These are phyloP conservation scores for Chaetomiaceae sp. DNA, from an alignment of 2,329 filamentous ascomycete genomes.

Conservation along the genomic window DNA sequence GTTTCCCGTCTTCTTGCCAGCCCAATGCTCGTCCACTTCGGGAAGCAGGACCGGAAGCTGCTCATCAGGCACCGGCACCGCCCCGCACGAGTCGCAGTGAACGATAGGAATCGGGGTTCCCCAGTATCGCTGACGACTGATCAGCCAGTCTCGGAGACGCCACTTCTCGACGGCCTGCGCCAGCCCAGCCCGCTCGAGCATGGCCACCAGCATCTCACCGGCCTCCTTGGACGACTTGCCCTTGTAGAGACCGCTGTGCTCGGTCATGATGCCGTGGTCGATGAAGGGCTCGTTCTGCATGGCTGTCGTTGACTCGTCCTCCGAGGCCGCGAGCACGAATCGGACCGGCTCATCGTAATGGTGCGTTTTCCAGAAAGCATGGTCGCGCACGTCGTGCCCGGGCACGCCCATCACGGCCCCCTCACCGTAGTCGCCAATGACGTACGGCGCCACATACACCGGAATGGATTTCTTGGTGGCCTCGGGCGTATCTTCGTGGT, in stretches of 20 bases:
- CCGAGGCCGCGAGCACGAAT: constrained; percentile 55
- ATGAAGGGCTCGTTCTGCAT: constrained; percentile 53
- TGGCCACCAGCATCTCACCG: constrained; percentile 54
- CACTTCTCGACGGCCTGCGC: constrained; percentile 66
- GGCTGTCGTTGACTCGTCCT: constrained; percentile 43
- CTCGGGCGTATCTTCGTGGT: constrained; percentile 47
- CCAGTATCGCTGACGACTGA: constrained; percentile 92
- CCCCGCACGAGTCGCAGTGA: constrained; percentile 71
- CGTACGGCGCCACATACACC: constrained; percentile 79
- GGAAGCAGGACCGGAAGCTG: constrained; percentile 76
- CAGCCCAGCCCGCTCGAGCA: constrained; percentile 51
- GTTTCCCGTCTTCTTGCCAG: constrained; percentile 67
- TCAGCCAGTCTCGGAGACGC: constrained; percentile 83
- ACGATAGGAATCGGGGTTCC: constrained; percentile 85
- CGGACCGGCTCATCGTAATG: constrained; percentile 55
- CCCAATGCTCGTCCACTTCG: constrained; percentile 62
- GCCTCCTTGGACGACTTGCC: constrained; percentile 61
- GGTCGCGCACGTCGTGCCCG: constrained; percentile 74
- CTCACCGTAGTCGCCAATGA: constrained; percentile 78
- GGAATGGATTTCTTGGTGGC: constrained; percentile 57
- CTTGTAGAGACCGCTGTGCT: constrained; percentile 59
- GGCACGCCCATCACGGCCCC: constrained; percentile 92
- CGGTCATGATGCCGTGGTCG: constrained; percentile 63
- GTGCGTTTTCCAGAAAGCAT: constrained; percentile 75
- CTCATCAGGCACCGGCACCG: constrained; percentile 71